Evolutionary conservation across 2,329 filamentous ascomycete species (phyloP), one percentile per base, ranked within the genome.

Genomic region (Aspergillus pseudoterreus): DNA sequence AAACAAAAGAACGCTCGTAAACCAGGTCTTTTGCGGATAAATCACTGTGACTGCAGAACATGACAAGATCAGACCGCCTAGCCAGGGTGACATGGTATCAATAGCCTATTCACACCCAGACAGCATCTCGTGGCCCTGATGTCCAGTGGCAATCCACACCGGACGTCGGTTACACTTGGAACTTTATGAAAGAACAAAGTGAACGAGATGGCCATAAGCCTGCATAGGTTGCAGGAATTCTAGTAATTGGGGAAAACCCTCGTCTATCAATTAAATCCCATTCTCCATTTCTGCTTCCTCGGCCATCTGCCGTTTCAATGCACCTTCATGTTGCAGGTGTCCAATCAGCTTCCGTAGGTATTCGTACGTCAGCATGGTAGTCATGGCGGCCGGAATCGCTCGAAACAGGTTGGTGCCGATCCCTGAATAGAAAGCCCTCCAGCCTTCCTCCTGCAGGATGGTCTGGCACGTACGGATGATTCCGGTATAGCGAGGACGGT

Each of bases 381-480:
- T 96, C 64, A 95, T 95, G 17, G 94, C 92, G 19, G 94, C 91
- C 30, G 94, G 94, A 11, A 99, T 87, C 6, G 94, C 94, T 51
- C 94, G 83, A 78, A 97, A 90, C 84, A 99, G 89, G 73, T 99
- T 99, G 45, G 92, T 96, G 35, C 94, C 94, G 79, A 99, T 90
- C 33, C 94, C 94, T 21, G 92, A 92, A 69, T 99, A 99, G 64
- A 99, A 97, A 3, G 92, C 92, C 56, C 88, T 82, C 92, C 92
- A 96, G 6, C 94, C 94, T 71, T 99, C 94, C 71, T 99, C 94
- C 32, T 77, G 78, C 35, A 96, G 75, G 55, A 99, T 97, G 2
- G 86, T 92, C 56, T 85, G 83, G 70, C 87, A 92, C 0, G 92
- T 96, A 66, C 82, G 85, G 42, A 92, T 71, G 32, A 96, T 82